Evolutionary conservation across 768 basidiomycete species (phyloP).

Genomic region (Tubosaeta brunneosetosa): DNA sequence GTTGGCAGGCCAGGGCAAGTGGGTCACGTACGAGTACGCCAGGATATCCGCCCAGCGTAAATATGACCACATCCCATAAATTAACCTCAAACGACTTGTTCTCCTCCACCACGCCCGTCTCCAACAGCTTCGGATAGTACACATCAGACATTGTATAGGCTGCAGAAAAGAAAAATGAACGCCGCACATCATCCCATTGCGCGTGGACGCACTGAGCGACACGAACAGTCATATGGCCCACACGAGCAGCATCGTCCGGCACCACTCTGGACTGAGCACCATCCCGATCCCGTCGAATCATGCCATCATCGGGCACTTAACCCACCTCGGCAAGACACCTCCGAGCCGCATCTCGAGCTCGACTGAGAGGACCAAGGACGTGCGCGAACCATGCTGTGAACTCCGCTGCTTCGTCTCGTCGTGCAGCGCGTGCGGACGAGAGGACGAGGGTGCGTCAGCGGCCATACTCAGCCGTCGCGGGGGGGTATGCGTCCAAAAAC

Average conservation of each 20-base stretch:
- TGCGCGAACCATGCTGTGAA: slow-evolving; percentile 16
- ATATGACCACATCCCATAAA: slow-evolving; percentile 83
- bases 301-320: slow-evolving; percentile 56
- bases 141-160: slow-evolving; percentile 93
- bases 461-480: slow-evolving; percentile 22
- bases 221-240: slow-evolving; percentile 75
- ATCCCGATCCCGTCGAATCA: slow-evolving; percentile 66
- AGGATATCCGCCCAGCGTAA: slow-evolving; percentile 79
- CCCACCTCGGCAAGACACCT: too few relatives aligned
- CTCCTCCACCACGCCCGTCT: slow-evolving; percentile 36
- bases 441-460: slow-evolving; percentile 26
- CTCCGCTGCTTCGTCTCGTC: slow-evolving; percentile 18
- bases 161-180: too few relatives aligned
- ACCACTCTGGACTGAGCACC: slow-evolving; percentile 75
- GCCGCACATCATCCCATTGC: too few relatives aligned
- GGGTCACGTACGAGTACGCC: slow-evolving; percentile 65
- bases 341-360: slow-evolving; percentile 36
- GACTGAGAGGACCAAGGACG: slow-evolving; percentile 39
- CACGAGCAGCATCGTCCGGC: slow-evolving; percentile 68
- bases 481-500: slow-evolving; percentile 23
- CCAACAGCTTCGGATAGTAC: slow-evolving; percentile 81
- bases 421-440: slow-evolving; percentile 1
- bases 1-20: neutral
- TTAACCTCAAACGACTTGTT: slow-evolving; percentile 53
- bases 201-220: slow-evolving; percentile 44